phyloP scores from a whole-genome alignment of 2,329 filamentous ascomycete genomes.

The Venturia aucupariae region DNA sequence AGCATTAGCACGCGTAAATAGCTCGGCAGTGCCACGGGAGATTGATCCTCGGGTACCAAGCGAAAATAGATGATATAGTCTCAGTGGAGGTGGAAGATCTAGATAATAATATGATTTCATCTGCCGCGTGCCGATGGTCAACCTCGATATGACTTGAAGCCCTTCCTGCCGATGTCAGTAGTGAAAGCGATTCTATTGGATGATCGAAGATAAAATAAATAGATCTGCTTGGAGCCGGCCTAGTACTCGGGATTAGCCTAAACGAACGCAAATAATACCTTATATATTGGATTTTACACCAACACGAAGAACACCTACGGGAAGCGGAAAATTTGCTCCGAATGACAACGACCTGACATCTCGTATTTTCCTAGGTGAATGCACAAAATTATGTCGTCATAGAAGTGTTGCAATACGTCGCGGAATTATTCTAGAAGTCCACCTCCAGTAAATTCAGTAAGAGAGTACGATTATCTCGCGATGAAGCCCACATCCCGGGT shows the following conservation, averaged over 20 bases:
- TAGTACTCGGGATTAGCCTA: not conserved
- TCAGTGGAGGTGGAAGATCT: constrained; percentile 1
- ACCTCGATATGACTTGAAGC: not conserved
- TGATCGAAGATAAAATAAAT: not conserved
- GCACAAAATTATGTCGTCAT: too few relatives aligned
- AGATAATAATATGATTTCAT: not conserved
- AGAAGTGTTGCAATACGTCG: not conserved
- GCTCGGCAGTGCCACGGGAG: not conserved
- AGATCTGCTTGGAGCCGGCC: not conserved
- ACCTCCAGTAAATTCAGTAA: not conserved
- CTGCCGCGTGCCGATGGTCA: not conserved
- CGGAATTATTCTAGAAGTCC: not conserved
- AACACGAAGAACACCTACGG: too few relatives aligned
- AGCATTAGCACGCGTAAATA: not conserved
- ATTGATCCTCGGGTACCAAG: not conserved
- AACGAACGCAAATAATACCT: not conserved
- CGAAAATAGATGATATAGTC: not conserved
- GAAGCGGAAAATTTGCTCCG: too few relatives aligned
- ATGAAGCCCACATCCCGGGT: not conserved
- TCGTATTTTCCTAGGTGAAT: too few relatives aligned
- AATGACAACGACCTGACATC: too few relatives aligned
- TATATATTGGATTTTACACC: too few relatives aligned
- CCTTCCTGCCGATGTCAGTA: not conserved
- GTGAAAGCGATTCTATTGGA: not conserved
- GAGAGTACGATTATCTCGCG: not conserved